Conservation (phyloP, 164 flowering plant species). For the Dillenia suffruticosa region DNA sequence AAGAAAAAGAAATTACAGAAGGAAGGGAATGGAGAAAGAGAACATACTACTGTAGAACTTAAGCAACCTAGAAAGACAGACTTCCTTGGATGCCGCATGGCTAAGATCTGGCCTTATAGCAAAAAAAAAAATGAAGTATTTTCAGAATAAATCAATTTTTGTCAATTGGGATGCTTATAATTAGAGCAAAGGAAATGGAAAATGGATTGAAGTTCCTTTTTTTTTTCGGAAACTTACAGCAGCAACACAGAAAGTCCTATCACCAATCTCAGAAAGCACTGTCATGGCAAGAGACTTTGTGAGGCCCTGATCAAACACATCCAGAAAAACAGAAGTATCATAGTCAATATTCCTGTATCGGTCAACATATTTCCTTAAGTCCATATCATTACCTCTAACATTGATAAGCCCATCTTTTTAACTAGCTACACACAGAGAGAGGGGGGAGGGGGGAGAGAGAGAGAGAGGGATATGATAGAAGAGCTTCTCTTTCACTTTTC, state of each 20-base stretch:
- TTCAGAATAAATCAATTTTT: not conserved
- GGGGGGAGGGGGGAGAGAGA: too few relatives aligned
- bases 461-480: too few relatives aligned
- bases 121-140: not conserved
- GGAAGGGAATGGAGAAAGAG: not conserved
- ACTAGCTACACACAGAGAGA: too few relatives aligned
- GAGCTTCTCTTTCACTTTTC: too few relatives aligned
- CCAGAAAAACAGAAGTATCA: too few relatives aligned
- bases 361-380: too few relatives aligned
- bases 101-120: conserved; percentile 90
- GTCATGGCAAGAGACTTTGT: conserved; percentile 92
- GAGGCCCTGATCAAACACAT: conserved; percentile 49
- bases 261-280: conserved; percentile 90
- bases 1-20: not conserved
- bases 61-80: conserved; percentile 90
- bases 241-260: conserved; percentile 90
- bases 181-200: too few relatives aligned
- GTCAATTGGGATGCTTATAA: too few relatives aligned
- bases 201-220: too few relatives aligned
- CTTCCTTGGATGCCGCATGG: conserved; percentile 97
- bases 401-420: too few relatives aligned
- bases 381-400: too few relatives aligned
- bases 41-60: conserved; percentile 72
- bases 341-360: too few relatives aligned
- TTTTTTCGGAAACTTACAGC: conserved; percentile 45